Conservation (phyloP, 805 yeast genomes). For the Candida taoyuanica region DNA sequence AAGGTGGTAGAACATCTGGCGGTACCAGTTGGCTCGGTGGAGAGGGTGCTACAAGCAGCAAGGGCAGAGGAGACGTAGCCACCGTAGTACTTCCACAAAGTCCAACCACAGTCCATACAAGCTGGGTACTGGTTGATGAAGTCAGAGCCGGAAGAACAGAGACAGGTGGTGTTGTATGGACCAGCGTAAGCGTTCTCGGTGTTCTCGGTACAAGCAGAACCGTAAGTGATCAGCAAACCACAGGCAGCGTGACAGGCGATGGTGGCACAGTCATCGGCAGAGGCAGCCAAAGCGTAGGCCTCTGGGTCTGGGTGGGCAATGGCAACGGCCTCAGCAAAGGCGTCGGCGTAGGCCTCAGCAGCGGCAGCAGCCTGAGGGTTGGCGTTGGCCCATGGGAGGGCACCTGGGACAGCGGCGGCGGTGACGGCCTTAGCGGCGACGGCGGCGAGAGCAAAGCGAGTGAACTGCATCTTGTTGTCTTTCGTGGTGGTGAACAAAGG, state of each 20-base stretch:
- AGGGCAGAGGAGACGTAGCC: slow-evolving; percentile 25
- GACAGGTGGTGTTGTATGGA: slow-evolving; percentile 21
- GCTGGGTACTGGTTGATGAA: slow-evolving; percentile 20
- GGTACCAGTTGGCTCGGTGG: slow-evolving; percentile 33
- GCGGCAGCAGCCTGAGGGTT: slow-evolving; percentile 16
- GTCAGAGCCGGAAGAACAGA: slow-evolving; percentile 22
- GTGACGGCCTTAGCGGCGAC: slow-evolving; percentile 10
- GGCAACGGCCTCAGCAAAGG: slow-evolving; percentile 17
- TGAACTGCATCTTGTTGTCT: slow-evolving; percentile 14
- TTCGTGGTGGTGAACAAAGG: not conserved
- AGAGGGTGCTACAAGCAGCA: slow-evolving; percentile 23
- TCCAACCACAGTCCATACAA: slow-evolving; percentile 36
- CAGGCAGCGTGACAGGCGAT: slow-evolving; percentile 31
- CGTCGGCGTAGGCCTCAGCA: slow-evolving; percentile 14
- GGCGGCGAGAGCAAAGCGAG: slow-evolving; percentile 12
- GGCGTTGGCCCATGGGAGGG: slow-evolving; percentile 19
- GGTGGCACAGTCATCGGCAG: slow-evolving; percentile 26
- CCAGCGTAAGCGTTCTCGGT: slow-evolving; percentile 13
- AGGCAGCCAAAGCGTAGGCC: slow-evolving; percentile 25
- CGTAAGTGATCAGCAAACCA: slow-evolving; percentile 31
- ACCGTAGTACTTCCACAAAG: slow-evolving; percentile 31
- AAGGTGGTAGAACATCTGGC: slow-evolving; percentile 23
- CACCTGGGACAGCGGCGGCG: slow-evolving; percentile 10
- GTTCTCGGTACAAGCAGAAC: slow-evolving; percentile 26
- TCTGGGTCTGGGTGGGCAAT: slow-evolving; percentile 24